Conservation (phyloP, 768 basidiomycete species). For the Suillus clintonianus region DNA sequence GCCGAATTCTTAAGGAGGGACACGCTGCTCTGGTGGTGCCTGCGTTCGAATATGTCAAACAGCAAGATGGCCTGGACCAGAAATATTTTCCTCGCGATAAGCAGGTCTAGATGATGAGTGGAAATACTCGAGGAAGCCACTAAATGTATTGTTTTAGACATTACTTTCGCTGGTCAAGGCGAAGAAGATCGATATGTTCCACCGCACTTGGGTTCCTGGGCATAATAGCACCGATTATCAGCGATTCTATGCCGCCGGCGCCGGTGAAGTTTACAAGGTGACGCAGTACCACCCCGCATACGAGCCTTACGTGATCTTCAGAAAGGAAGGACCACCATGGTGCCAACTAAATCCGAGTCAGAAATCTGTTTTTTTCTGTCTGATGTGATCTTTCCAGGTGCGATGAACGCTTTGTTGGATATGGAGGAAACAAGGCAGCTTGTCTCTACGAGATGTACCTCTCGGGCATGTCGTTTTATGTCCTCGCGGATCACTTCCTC, state of each 20-base stretch:
- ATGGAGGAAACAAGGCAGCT: slow-evolving; percentile 92
- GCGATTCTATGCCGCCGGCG: slow-evolving; percentile 58
- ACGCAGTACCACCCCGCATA: slow-evolving; percentile 80
- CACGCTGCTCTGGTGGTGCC: slow-evolving; percentile 77
- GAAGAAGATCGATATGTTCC: slow-evolving; percentile 71
- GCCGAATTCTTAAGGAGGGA: slow-evolving; percentile 53
- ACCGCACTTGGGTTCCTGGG: slow-evolving; percentile 73
- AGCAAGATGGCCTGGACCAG: slow-evolving; percentile 62
- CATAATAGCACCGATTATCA: slow-evolving; percentile 83
- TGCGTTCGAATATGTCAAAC: slow-evolving; percentile 78
- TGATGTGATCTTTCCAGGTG: slow-evolving; percentile 54
- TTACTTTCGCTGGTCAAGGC: slow-evolving; percentile 60
- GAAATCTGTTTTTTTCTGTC: no score
- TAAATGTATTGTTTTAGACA: slow-evolving; percentile 32
- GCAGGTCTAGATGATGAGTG: slow-evolving; percentile 41
- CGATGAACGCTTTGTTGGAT: slow-evolving; percentile 88
- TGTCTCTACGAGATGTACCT: slow-evolving; percentile 91
- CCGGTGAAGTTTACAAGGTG: slow-evolving; percentile 75
- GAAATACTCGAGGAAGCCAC: neutral
- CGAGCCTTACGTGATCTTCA: slow-evolving; percentile 87
- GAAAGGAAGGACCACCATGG: slow-evolving; percentile 77
- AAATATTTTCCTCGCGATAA: slow-evolving; percentile 68
- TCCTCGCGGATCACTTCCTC: slow-evolving; percentile 85
- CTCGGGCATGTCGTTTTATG: slow-evolving; percentile 80
- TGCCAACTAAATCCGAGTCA: slow-evolving; percentile 29